Percentiles rank a stretch among this genome's conserved stretches.
Evolutionary conservation across 768 basidiomycete species (phyloP).

Genomic region (Hygrophoropsis aurantiaca): DNA sequence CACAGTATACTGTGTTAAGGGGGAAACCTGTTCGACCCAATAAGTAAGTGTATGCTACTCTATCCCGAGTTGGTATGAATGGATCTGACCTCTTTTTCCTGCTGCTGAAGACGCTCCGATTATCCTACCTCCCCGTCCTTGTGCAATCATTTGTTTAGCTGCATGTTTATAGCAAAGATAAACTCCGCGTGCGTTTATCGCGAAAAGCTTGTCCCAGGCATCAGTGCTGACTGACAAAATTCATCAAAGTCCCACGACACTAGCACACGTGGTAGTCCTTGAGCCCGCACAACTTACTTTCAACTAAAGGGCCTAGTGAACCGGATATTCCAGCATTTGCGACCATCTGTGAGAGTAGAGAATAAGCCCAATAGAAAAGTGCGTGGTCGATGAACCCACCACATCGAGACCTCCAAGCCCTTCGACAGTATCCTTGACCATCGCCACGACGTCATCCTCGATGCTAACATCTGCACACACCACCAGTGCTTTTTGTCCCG

Average conservation of each 20-base stretch:
- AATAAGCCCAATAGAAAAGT: no score
- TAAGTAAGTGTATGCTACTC: neutral
- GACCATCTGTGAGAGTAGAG: conserved; percentile 17
- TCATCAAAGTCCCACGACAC: neutral
- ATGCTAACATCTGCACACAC: conserved; percentile 10
- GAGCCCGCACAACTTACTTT: neutral
- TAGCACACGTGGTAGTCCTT: neutral
- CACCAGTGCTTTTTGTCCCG: conserved; percentile 1
- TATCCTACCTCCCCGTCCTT: conserved; percentile 53
- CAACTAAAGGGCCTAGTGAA: conserved; percentile 1
- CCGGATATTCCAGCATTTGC: conserved; percentile 24
- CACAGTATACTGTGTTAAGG: conserved; percentile 5
- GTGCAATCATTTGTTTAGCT: conserved; percentile 57
- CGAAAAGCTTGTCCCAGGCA: conserved; percentile 41
- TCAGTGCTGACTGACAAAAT: conserved; percentile 29
- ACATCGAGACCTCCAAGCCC: conserved; percentile 12
- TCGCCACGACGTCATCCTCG: conserved; percentile 13
- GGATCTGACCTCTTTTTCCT: conserved; percentile 5
- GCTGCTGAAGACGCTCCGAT: conserved; percentile 37
- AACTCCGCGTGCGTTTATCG: conserved; percentile 55
- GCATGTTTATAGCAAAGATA: conserved; percentile 68
- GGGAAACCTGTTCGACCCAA: neutral
- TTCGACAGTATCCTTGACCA: conserved; percentile 11
- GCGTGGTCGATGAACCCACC: conserved; percentile 2
- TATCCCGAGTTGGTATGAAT: neutral